A percentile compares a stretch with the other conserved stretches of the same genome.
phyloP scores from a whole-genome alignment of 176 grass and related monocot species.

The Oryza nivara region DNA sequence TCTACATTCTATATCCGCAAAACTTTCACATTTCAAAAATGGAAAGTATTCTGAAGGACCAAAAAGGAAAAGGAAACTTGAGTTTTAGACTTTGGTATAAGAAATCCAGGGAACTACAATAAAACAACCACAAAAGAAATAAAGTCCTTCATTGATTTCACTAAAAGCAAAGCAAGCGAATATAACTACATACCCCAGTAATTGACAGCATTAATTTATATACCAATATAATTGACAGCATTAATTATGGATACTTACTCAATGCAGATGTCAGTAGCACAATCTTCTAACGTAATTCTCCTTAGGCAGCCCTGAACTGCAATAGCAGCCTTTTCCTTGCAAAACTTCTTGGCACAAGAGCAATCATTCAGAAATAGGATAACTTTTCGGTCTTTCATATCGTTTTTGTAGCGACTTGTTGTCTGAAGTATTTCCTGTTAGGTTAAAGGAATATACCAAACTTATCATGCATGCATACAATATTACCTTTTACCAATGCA shows the following conservation, averaged over 20 bases:
- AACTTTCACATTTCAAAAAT: background rate
- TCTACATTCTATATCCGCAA: background rate
- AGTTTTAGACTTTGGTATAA: background rate
- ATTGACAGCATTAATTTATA: background rate
- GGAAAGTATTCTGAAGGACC: conserved; percentile 5
- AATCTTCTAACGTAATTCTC: conserved; percentile 76
- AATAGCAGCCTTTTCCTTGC: conserved; percentile 89
- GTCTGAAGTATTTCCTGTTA: conserved; percentile 83
- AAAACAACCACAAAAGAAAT: background rate
- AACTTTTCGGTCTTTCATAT: conserved; percentile 70
- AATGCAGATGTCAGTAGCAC: conserved; percentile 72
- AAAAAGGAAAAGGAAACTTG: conserved; percentile 21
- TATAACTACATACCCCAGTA: background rate
- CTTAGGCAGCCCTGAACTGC: conserved; percentile 75
- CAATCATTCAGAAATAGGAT: conserved; percentile 89
- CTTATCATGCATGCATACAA: conserved; percentile 27
- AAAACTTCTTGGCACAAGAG: conserved; percentile 78
- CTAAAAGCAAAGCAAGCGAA: background rate
- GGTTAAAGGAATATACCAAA: conserved; percentile 20
- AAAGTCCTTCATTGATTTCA: background rate
- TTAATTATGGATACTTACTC: conserved; percentile 63
- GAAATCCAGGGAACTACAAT: background rate
- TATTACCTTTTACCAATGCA: conserved; percentile 28
- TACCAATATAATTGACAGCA: background rate
- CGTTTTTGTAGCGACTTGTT: conserved; percentile 59